Percentiles rank a stretch among this genome's conserved stretches.
phyloP scores from a whole-genome alignment of 2,329 filamentous ascomycete species.

The Penicillium sp. region DNA sequence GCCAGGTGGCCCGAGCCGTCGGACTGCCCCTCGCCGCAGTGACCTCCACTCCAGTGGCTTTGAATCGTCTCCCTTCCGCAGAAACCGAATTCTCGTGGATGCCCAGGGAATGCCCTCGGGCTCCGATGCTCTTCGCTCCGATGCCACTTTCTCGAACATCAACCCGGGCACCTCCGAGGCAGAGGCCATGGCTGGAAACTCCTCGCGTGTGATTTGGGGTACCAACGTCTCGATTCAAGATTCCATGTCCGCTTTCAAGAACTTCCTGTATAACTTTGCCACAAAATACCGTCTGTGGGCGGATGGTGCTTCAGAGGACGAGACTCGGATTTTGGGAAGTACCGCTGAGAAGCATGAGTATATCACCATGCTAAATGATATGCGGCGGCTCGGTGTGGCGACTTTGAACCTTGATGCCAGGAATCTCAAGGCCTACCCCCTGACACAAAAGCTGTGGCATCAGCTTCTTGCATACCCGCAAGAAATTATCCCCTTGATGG shows the following conservation, averaged over 20 bases:
- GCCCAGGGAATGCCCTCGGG: constrained; percentile 61
- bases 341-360: constrained; percentile 80
- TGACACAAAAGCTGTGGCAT: constrained; percentile 91
- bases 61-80: constrained; percentile 51
- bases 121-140: constrained; percentile 52
- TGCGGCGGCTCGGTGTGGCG: constrained; percentile 81
- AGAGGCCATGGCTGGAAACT: constrained; percentile 77
- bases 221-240: constrained; percentile 94
- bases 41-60: constrained; percentile 83
- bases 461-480: constrained; percentile 92
- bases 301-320: constrained; percentile 76
- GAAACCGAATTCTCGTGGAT: constrained; percentile 63
- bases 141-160: constrained; percentile 65
- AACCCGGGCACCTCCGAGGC: constrained; percentile 90
- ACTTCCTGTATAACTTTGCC: constrained; percentile 88
- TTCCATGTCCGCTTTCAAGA: constrained; percentile 82
- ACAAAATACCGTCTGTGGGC: constrained; percentile 91
- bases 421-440: constrained; percentile 89
- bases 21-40: constrained; percentile 65
- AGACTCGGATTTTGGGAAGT: constrained; percentile 65
- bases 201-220: constrained; percentile 88
- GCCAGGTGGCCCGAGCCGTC: constrained; percentile 52
- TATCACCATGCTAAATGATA: constrained; percentile 79
- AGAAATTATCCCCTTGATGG: constrained; percentile 95
- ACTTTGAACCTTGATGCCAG: constrained; percentile 84